A percentile compares a stretch with the other conserved stretches of the same genome.
Conservation (phyloP, 2,329 filamentous ascomycete genomes). For the Trichoderma gracile region DNA sequence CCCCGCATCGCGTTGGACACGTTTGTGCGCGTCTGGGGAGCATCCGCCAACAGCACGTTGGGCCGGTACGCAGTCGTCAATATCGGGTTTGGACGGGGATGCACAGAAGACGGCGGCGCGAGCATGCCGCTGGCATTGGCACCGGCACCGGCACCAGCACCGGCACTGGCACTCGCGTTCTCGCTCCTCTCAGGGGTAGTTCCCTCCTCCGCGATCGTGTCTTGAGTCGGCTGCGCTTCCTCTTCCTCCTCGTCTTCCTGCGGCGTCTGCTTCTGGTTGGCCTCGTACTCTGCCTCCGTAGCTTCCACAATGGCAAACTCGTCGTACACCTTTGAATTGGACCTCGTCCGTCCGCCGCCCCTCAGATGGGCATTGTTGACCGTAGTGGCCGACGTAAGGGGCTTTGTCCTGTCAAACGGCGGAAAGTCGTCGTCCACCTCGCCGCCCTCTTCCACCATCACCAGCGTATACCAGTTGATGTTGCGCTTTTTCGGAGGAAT, state of each 20-base stretch:
- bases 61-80: conserved; percentile 61
- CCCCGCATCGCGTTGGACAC: conserved; percentile 54
- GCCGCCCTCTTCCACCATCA: conserved; percentile 82
- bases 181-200: conserved; percentile 32
- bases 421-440: conserved; percentile 86
- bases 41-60: conserved; percentile 57
- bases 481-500: conserved; percentile 67
- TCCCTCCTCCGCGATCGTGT: conserved; percentile 40
- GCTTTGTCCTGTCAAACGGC: conserved; percentile 70
- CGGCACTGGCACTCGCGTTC: conserved; percentile 29
- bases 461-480: conserved; percentile 78
- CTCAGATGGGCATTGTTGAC: conserved; percentile 79
- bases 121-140: neutral
- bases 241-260: conserved; percentile 58
- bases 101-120: conserved; percentile 33
- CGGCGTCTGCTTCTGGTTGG: conserved; percentile 69
- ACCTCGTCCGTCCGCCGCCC: conserved; percentile 58
- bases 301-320: conserved; percentile 80
- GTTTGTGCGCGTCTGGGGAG: conserved; percentile 51
- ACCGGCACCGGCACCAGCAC: conserved; percentile 28
- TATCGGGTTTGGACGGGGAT: conserved; percentile 58
- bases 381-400: conserved; percentile 76
- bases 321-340: conserved; percentile 75
- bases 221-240: conserved; percentile 33
- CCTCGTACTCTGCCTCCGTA: conserved; percentile 64